These are phyloP conservation scores for Monoraphidium neglectum DNA, from an alignment of 139 green algal species.

Conservation along the genomic window DNA sequence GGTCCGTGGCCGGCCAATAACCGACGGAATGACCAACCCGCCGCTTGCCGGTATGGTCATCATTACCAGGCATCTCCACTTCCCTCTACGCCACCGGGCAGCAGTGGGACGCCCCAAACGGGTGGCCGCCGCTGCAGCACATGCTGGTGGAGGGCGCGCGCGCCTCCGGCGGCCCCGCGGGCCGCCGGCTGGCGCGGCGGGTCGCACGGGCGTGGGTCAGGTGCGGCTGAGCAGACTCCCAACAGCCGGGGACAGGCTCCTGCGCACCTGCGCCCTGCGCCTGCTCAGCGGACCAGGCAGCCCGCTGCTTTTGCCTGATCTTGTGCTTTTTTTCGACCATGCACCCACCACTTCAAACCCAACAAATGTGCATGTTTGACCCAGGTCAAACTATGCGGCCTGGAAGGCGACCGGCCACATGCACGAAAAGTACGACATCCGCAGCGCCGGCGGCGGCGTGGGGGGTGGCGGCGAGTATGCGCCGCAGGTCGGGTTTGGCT, in stretches of 20 bases:
- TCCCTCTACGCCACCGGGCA: slow-evolving; percentile 68
- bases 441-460: slow-evolving; percentile 1
- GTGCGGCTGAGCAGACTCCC: slow-evolving; percentile 1
- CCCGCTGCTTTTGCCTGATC: slow-evolving; percentile 22
- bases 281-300: too few species aligned
- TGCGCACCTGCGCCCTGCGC: too few species aligned
- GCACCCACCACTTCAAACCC: neutral
- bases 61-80: slow-evolving; percentile 74
- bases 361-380: neutral
- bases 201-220: slow-evolving; percentile 59
- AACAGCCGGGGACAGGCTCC: too few species aligned
- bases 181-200: slow-evolving; percentile 31
- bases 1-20: too few species aligned
- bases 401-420: slow-evolving; percentile 45
- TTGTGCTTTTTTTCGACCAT: slow-evolving; percentile 18
- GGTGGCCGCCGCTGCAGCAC: slow-evolving; percentile 91
- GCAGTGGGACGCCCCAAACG: slow-evolving; percentile 96
- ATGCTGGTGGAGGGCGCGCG: slow-evolving; percentile 60
- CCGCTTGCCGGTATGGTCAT: too few species aligned
- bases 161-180: slow-evolving; percentile 30
- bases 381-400: slow-evolving; percentile 15
- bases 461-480: slow-evolving; percentile 68
- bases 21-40: too few species aligned
- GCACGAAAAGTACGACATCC: slow-evolving; percentile 81
- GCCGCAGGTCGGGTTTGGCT: slow-evolving; percentile 82